Evolutionary conservation across 495 filamentous ascomycete species (phyloP).

Genomic region (Zalerion maritima): DNA sequence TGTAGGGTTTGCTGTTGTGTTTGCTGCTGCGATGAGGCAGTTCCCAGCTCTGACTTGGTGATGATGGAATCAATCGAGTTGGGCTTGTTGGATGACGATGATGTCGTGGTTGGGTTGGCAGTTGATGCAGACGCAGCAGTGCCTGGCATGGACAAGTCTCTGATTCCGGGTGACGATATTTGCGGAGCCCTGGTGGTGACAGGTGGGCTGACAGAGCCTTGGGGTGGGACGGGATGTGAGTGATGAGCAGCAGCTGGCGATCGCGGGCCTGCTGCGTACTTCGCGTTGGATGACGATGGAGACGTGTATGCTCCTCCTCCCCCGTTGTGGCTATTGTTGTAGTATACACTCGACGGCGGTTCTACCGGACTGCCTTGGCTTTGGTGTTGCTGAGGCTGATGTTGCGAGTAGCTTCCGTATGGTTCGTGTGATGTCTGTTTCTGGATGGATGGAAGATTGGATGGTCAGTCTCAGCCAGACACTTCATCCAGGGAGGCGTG

Average conservation of each 20-base stretch:
- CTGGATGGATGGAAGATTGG: no score
- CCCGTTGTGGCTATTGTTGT: no score
- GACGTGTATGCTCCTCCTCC: constrained; percentile 46
- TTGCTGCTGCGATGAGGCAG: constrained; percentile 15
- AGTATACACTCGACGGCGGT: no score
- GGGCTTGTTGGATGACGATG: constrained; percentile 24
- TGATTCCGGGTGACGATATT: constrained; percentile 34
- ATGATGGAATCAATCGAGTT: constrained; percentile 19
- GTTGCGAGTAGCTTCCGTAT: no score
- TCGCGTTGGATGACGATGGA: constrained; percentile 37
- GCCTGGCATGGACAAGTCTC: constrained; percentile 29
- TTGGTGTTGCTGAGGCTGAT: no score
- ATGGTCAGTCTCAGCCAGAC: no score
- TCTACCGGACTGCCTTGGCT: no score
- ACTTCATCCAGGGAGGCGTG: no score
- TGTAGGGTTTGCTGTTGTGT: no score
- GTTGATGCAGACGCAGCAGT: constrained; percentile 28
- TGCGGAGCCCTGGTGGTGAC: constrained; percentile 33
- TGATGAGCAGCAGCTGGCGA: no score
- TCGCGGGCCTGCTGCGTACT: constrained; percentile 29
- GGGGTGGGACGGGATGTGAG: constrained; percentile 34
- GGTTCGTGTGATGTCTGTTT: no score
- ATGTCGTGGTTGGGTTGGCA: constrained; percentile 16
- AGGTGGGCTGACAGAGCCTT: constrained; percentile 40
- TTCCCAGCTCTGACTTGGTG: constrained; percentile 31